These are phyloP conservation scores for Aphanomyces cochlioides DNA, from an alignment of 352 stramenopile genomes.

Conservation along the genomic window DNA sequence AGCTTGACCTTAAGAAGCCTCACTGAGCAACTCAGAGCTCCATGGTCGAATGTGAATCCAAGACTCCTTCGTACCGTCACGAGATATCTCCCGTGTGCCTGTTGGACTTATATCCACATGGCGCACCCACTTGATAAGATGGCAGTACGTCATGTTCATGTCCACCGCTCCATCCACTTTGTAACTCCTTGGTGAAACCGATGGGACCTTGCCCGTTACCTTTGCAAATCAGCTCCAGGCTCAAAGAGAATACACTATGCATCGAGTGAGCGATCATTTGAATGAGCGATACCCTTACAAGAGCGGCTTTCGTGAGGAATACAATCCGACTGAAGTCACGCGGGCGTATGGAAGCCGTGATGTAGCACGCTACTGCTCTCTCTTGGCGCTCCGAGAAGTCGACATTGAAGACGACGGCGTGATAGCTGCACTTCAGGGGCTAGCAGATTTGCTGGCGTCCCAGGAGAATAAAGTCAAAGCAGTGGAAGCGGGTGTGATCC, in stretches of 20 bases:
- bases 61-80: too few species aligned
- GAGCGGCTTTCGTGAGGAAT: constrained; percentile 25
- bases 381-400: constrained; percentile 12
- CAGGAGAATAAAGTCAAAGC: constrained; percentile 28
- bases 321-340: constrained; percentile 11
- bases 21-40: too few species aligned
- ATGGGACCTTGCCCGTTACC: too few species aligned
- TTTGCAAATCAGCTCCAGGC: too few species aligned
- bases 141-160: too few species aligned
- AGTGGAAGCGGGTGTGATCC: constrained; percentile 8
- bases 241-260: neutral
- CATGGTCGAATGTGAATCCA: too few species aligned
- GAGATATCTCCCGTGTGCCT: too few species aligned
- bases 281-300: constrained; percentile 23
- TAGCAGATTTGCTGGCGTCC: constrained; percentile 18
- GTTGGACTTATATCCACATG: too few species aligned
- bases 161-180: too few species aligned
- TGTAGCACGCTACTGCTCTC: constrained; percentile 13
- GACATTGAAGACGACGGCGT: neutral
- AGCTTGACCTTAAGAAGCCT: too few species aligned
- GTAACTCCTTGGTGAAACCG: too few species aligned
- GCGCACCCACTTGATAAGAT: too few species aligned
- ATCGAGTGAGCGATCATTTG: constrained; percentile 28
- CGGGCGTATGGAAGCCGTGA: constrained; percentile 20
- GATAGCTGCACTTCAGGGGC: neutral